Conservation (phyloP, 1,284 basidiomycete species). For the Rhizoctonia solani region DNA sequence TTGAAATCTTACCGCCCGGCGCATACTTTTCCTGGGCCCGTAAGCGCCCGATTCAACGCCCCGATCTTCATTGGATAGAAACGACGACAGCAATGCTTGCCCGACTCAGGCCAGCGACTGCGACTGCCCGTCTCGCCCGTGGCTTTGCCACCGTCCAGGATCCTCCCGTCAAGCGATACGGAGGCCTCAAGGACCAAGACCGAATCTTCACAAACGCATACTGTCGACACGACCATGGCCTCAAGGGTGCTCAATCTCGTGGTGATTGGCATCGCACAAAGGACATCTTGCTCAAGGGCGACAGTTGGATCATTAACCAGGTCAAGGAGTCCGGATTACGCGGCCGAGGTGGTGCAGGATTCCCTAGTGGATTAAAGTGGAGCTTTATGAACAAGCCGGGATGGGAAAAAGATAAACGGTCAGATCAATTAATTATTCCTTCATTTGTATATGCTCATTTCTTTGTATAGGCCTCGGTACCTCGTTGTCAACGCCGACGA, state of each 20-base stretch:
- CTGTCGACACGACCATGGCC: slow-evolving; percentile 80
- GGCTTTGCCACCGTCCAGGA: slow-evolving; percentile 74
- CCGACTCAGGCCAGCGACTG: not conserved
- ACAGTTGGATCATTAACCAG: slow-evolving; percentile 95
- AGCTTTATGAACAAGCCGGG: slow-evolving; percentile 99
- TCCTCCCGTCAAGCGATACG: slow-evolving; percentile 82
- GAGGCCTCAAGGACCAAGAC: slow-evolving; percentile 92
- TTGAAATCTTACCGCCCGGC: too few relatives aligned
- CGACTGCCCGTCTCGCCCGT: slow-evolving; percentile 41
- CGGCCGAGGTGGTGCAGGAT: slow-evolving; percentile 96
- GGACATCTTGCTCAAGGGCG: slow-evolving; percentile 92
- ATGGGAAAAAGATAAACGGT: slow-evolving; percentile 94
- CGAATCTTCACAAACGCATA: slow-evolving; percentile 90
- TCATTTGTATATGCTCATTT: not conserved
- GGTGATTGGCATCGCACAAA: slow-evolving; percentile 99
- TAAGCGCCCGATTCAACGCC: not conserved
- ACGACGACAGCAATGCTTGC: slow-evolving; percentile 14
- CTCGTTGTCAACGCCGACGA: slow-evolving; percentile 98
- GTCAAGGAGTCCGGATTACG: slow-evolving; percentile 96
- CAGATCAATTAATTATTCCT: slow-evolving; percentile 39
- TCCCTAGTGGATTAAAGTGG: slow-evolving; percentile 98
- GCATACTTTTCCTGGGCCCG: too few relatives aligned
- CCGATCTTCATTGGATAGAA: not conserved
- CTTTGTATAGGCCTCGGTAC: slow-evolving; percentile 76
- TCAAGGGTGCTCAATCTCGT: slow-evolving; percentile 89